Percentiles rank a stretch among this genome's conserved stretches.
Conservation (phyloP, 2,329 filamentous ascomycete genomes). For the Sporothrix curviconia region DNA sequence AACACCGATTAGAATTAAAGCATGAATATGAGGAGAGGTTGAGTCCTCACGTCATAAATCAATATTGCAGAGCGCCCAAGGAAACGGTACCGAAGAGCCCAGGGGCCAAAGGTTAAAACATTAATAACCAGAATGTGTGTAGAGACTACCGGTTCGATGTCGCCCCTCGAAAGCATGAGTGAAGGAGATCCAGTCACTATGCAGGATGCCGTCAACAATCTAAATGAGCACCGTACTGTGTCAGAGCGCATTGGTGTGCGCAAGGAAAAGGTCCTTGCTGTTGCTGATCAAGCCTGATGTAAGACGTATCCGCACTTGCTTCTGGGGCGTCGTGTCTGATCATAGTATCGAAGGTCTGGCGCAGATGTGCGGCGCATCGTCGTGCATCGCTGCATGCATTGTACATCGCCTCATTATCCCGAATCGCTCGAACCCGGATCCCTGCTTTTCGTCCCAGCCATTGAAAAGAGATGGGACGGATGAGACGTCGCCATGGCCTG, state of each 20-base stretch:
- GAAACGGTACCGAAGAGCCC: too few species aligned
- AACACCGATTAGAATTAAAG: too few species aligned
- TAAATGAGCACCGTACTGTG: not conserved
- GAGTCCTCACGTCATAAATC: too few species aligned
- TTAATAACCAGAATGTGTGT: not conserved
- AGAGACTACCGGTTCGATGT: not conserved
- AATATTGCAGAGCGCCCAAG: too few species aligned
- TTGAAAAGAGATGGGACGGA: not conserved
- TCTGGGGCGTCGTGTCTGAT: not conserved
- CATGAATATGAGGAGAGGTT: too few species aligned
- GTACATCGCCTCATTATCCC: constrained; percentile 7
- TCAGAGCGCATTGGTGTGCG: not conserved
- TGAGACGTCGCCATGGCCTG: not conserved
- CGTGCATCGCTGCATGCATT: constrained; percentile 1
- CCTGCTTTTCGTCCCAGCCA: not conserved
- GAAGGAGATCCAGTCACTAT: not conserved
- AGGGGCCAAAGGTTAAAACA: not conserved
- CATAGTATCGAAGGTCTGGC: not conserved
- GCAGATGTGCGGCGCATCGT: constrained; percentile 4
- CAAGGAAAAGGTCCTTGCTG: not conserved
- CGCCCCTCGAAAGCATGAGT: too few species aligned
- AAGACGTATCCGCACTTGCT: not conserved
- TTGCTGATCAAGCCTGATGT: not conserved
- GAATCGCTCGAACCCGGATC: not conserved
- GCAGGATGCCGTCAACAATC: not conserved